Base-by-base conservation (phyloP, 805 yeast genomes). In the Jamesozyma piceae region DNA sequence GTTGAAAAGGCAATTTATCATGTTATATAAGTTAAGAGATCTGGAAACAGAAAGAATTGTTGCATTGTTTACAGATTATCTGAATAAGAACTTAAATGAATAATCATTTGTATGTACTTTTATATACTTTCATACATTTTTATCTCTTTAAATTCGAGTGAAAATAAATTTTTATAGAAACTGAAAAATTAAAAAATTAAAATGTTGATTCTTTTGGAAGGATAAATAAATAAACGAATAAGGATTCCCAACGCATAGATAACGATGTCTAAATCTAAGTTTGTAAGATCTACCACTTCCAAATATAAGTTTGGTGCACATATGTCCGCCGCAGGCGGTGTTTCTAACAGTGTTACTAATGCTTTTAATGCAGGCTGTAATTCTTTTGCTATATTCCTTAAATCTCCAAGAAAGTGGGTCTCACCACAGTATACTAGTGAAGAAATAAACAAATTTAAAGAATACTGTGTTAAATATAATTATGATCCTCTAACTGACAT, bases 371-470 rank as follows among this genome's bases (percentile, higher is more conserved):
- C 76, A 21, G 78, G 78, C 53, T 68, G 65, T 43, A 86, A 86
- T 54, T 75, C 94, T 37, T 88, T 92, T 70, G 97, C 97, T 0
- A 65, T 92, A 52, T 92, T 92, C 60, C 67, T 92, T 49, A 89
- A 89, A 58, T 82, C 86, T 41, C 97, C 96, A 27, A 74, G 95
- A 47, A 76, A 82, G 57, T 92, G 97, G 97, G 82, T 74, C 1
- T 80, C 95, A 1, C 90, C 95, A 17, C 81, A 77, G 46, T 74
- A 80, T 48, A 71, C 79, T 13, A 70, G 70, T 15, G 80, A 76
- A 20, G 95, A 86, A 57, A 80, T 81, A 10, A 61, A 58, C 3
- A 74, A 77, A 47, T 92, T 92, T 65, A 73, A 72, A 47, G 65
- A 67, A 5, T 66, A 77, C 18, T 87, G 96, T 58, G 65, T 71